Evolutionary conservation across 179 eudicot species (phyloP), one percentile per base, ranked within the genome.

Genomic region (Corrigiola litoralis): DNA sequence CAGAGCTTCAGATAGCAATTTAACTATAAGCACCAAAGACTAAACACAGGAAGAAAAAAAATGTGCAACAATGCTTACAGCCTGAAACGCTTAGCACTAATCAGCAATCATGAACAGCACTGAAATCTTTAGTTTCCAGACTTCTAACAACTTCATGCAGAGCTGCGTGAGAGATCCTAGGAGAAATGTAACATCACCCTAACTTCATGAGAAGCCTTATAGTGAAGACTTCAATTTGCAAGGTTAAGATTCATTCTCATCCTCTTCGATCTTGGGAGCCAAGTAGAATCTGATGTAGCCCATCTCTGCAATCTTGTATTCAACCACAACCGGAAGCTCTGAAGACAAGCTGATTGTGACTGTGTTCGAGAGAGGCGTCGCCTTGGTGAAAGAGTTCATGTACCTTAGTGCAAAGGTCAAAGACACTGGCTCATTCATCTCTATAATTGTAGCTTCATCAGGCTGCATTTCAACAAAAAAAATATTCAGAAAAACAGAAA

Each of bases 251-350:
- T 86, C 85, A 17, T 85, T 84, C 53, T 88, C 95, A 50, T 88
- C 92, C 65, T 88, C 95, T 68, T 88, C 95, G 1, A 87, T 85
- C 73, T 88, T 88, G 58, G 95, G 89, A 56, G 92, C 89, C 78
- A 88, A 64, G 73, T 88, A 88, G 72, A 81, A 88, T 65, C 95
- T 75, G 61, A 88, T 76, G 61, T 87, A 81, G 28, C 91, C 91
- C 91, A 87, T 83, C 65, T 87, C 91, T 6, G 88, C 91, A 74
- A 87, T 86, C 74, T 88, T 88, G 79, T 88, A 88, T 75, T 83
- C 88, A 1, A 84, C 87, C 53, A 87, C 94, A 42, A 85, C 81
- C 1, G 87, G 94, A 28, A 85, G 83, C 74, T 87, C 94, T 0
- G 87, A 84, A 31, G 94, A 87, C 75, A 87, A 67, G 72, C 90